Percentiles rank a stretch among this genome's conserved stretches.
These are phyloP conservation scores for Coniochaeta sp. DNA, from an alignment of 2,329 filamentous ascomycete genomes.

Conservation along the genomic window DNA sequence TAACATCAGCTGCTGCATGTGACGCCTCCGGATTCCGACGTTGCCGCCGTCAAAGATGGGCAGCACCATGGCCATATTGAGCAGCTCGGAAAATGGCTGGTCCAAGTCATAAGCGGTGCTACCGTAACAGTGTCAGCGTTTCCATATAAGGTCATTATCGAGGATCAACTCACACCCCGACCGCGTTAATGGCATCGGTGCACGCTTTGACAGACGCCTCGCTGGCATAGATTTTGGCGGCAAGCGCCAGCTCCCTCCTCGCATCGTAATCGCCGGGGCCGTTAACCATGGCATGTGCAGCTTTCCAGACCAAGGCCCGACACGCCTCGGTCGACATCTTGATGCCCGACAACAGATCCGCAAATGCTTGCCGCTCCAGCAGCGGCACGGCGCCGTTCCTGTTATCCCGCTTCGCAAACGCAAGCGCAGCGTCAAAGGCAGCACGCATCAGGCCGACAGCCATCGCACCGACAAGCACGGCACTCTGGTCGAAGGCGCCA, in stretches of 20 bases:
- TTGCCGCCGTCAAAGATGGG: constrained; percentile 49
- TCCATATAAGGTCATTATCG: not conserved
- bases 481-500: constrained; percentile 32
- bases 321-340: constrained; percentile 44
- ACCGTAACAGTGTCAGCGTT: constrained; percentile 6
- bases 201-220: constrained; percentile 41
- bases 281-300: constrained; percentile 33
- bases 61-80: constrained; percentile 37
- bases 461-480: constrained; percentile 47
- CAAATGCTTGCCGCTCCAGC: constrained; percentile 34
- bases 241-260: constrained; percentile 36
- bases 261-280: constrained; percentile 30
- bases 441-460: constrained; percentile 45
- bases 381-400: constrained; percentile 37
- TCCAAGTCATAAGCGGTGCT: constrained; percentile 32
- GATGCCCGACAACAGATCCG: constrained; percentile 42
- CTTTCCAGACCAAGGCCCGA: constrained; percentile 45
- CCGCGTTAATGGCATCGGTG: constrained; percentile 41
- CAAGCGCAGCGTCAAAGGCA: constrained; percentile 42
- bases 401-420: constrained; percentile 39
- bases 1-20: constrained; percentile 38
- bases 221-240: constrained; percentile 44
- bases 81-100: constrained; percentile 33
- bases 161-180: constrained; percentile 34
- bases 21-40: constrained; percentile 41